A percentile compares a stretch with the other conserved stretches of the same genome.
These are phyloP conservation scores for Daedalea quercina DNA, from an alignment of 768 basidiomycete genomes.

Conservation along the genomic window DNA sequence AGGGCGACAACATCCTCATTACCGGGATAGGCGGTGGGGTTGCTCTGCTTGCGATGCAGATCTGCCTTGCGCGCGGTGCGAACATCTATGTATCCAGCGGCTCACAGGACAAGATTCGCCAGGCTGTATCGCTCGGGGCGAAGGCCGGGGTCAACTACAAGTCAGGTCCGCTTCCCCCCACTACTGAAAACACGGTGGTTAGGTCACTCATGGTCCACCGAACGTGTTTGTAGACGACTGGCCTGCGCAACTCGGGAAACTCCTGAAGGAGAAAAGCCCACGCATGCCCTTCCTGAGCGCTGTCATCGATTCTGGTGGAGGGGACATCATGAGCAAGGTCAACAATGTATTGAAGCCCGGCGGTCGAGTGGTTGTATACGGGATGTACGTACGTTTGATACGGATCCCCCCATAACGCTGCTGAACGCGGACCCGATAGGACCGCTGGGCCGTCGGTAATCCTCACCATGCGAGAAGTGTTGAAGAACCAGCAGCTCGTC, in stretches of 20 bases:
- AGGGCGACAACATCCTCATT: slow-evolving; percentile 70
- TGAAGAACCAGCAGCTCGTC: slow-evolving; percentile 67
- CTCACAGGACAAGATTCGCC: slow-evolving; percentile 58
- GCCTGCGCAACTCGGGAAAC: slow-evolving; percentile 25
- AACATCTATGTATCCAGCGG: slow-evolving; percentile 82
- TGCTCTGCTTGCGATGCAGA: slow-evolving; percentile 67
- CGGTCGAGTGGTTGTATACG: slow-evolving; percentile 31
- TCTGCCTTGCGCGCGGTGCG: slow-evolving; percentile 69
- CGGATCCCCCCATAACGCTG: background rate
- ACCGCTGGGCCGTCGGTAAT: slow-evolving; percentile 51
- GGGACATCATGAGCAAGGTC: slow-evolving; percentile 30
- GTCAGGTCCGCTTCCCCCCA: slow-evolving; percentile 35
- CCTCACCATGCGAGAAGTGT: slow-evolving; percentile 73
- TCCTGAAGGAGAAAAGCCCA: slow-evolving; percentile 19
- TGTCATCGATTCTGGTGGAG: slow-evolving; percentile 43
- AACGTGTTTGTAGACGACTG: slow-evolving; percentile 22
- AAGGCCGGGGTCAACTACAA: slow-evolving; percentile 74
- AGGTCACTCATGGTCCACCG: background rate
- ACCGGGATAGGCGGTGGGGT: slow-evolving; percentile 85
- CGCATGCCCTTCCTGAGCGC: slow-evolving; percentile 23
- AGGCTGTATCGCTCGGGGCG: slow-evolving; percentile 63
- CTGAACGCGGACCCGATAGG: slow-evolving; percentile 33
- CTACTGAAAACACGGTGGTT: background rate
- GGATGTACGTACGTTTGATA: slow-evolving; percentile 24
- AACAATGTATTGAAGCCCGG: slow-evolving; percentile 29